Conservation (phyloP, 345 rosid species). For the Noccaea bulbosa region DNA sequence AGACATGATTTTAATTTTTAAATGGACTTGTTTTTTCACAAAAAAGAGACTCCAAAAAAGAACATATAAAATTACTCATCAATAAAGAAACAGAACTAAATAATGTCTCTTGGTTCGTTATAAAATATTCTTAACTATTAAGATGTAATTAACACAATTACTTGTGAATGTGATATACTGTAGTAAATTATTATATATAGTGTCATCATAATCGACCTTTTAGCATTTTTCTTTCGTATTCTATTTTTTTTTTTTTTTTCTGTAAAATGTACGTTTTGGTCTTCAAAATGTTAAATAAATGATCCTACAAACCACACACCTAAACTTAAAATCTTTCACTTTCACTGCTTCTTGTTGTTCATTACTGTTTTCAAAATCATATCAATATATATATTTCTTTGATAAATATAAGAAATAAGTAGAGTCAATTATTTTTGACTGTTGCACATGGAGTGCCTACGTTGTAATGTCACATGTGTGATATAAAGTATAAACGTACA, state of each 20-base stretch:
- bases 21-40: background rate
- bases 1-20: no score
- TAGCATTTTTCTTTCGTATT: no score
- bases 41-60: background rate
- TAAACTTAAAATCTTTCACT: slow-evolving; percentile 1
- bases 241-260: no score
- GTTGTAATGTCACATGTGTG: background rate
- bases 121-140: background rate
- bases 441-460: slow-evolving; percentile 8
- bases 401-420: background rate
- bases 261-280: background rate
- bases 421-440: background rate
- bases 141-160: background rate
- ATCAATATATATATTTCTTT: background rate
- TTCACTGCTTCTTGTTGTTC: slow-evolving; percentile 5
- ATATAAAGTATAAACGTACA: slow-evolving; percentile 10
- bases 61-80: background rate
- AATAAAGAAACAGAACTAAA: background rate
- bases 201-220: background rate
- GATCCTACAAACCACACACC: slow-evolving; percentile 2
- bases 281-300: background rate
- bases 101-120: background rate
- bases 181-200: background rate
- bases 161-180: background rate
- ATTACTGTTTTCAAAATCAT: slow-evolving; percentile 11